These are phyloP conservation scores for Erodium moschatum DNA, from an alignment of 441 rosid species.

Conservation along the genomic window DNA sequence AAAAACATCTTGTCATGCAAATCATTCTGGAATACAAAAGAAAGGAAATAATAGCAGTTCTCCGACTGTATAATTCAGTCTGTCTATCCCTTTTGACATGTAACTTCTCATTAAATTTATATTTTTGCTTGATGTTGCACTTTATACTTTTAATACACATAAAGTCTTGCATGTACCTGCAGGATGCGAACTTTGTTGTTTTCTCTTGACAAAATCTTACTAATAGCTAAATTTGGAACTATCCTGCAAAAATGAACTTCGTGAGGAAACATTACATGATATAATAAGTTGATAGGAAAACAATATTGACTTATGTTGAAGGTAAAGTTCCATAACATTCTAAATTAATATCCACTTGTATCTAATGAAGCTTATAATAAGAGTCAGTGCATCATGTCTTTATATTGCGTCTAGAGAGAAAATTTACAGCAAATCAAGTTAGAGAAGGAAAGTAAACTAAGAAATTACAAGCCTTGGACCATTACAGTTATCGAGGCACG, in stretches of 20 bases:
- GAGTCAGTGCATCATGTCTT: not conserved
- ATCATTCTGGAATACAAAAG: not conserved
- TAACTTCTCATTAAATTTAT: too few species aligned
- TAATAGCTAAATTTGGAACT: conserved; percentile 90
- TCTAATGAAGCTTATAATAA: not conserved
- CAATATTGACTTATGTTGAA: not conserved
- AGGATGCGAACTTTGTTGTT: conserved; percentile 86
- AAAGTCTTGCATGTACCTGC: conserved; percentile 48
- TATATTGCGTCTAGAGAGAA: not conserved
- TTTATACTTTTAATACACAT: not conserved
- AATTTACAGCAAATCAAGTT: not conserved
- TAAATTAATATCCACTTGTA: not conserved
- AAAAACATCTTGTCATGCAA: not conserved
- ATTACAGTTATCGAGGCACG: not conserved
- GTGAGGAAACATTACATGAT: conserved; percentile 7
- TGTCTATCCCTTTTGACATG: too few species aligned
- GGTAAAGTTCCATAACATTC: not conserved
- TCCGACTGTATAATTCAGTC: too few species aligned
- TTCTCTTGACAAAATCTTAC: conserved; percentile 80
- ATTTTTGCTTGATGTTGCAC: too few species aligned
- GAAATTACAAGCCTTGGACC: not conserved
- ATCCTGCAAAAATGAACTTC: conserved; percentile 43
- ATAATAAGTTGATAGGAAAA: not conserved
- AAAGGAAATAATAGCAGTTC: not conserved
- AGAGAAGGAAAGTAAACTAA: not conserved